Percentiles rank a stretch among this genome's conserved stretches.
Conservation (phyloP, 2,329 filamentous ascomycete species). For the Trichoderma atroviride region DNA sequence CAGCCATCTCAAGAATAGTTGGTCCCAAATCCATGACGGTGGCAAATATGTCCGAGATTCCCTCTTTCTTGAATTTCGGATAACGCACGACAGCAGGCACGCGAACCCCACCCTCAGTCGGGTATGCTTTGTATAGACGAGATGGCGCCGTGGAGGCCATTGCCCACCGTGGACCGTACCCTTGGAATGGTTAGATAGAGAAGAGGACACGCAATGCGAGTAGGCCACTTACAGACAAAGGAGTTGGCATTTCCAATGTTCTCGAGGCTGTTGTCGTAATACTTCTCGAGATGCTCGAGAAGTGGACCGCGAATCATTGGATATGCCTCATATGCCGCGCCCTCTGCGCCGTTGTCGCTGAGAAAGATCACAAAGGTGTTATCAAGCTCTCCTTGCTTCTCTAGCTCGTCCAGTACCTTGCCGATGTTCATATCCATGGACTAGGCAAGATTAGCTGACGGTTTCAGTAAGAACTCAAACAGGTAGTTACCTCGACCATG, state of each 20-base stretch:
- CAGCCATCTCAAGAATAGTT: conserved; percentile 14
- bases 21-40: conserved; percentile 11
- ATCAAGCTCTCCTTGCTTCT: conserved; percentile 59
- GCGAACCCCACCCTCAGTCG: conserved; percentile 53
- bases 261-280: conserved; percentile 54
- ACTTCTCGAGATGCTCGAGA: conserved; percentile 55
- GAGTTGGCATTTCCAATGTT: conserved; percentile 60
- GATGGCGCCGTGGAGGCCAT: conserved; percentile 39
- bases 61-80: conserved; percentile 9
- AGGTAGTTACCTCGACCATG: conserved; percentile 57
- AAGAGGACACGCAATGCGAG: conserved; percentile 30
- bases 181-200: background rate
- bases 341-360: conserved; percentile 65
- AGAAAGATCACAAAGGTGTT: conserved; percentile 67
- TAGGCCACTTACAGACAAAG: conserved; percentile 61
- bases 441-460: background rate
- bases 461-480: background rate
- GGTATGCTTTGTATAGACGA: conserved; percentile 43
- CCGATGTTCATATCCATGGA: conserved; percentile 63
- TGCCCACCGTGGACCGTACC: no score
- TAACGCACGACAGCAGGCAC: conserved; percentile 45
- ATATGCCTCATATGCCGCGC: conserved; percentile 58
- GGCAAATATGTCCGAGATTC: conserved; percentile 6
- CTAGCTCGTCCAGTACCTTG: conserved; percentile 59
- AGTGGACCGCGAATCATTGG: conserved; percentile 48